Evolutionary conservation across 805 yeast genomes (phyloP).

Genomic region (Candida xyloterini): DNA sequence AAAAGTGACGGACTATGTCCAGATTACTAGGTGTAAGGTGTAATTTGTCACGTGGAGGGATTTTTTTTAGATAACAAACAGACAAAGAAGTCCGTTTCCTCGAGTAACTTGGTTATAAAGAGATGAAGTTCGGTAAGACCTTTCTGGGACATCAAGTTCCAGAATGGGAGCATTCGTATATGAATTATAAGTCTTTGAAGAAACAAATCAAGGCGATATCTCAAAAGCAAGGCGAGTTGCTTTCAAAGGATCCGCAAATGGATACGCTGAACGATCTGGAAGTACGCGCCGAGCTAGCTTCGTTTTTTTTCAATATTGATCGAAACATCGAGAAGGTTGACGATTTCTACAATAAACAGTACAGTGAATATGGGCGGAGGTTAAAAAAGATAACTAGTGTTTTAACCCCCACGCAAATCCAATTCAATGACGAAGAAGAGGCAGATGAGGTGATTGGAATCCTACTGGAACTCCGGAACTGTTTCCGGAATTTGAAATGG

Average conservation of each 20-base stretch:
- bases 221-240: conserved; percentile 37
- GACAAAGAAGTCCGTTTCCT: neutral
- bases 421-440: conserved; percentile 45
- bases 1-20: conserved; percentile 67
- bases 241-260: conserved; percentile 21
- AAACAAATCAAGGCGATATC: conserved; percentile 69
- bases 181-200: conserved; percentile 83
- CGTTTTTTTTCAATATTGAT: conserved; percentile 76
- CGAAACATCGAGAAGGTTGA: conserved; percentile 80
- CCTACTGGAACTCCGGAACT: conserved; percentile 70
- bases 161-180: conserved; percentile 81
- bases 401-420: conserved; percentile 31
- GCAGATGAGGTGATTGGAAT: conserved; percentile 63
- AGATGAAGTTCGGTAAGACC: conserved; percentile 86
- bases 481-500: conserved; percentile 85
- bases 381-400: conserved; percentile 46
- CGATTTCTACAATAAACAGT: conserved; percentile 70
- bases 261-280: conserved; percentile 40
- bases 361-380: conserved; percentile 70
- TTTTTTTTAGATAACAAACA: neutral
- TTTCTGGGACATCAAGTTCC: conserved; percentile 85
- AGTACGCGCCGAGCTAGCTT: conserved; percentile 49
- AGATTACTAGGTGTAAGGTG: conserved; percentile 40
- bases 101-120: neutral
- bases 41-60: conserved; percentile 6